A percentile compares a stretch with the other conserved stretches of the same genome.
Evolutionary conservation across 1,284 basidiomycete species (phyloP).

Genomic region (Pseudozyma sp.): DNA sequence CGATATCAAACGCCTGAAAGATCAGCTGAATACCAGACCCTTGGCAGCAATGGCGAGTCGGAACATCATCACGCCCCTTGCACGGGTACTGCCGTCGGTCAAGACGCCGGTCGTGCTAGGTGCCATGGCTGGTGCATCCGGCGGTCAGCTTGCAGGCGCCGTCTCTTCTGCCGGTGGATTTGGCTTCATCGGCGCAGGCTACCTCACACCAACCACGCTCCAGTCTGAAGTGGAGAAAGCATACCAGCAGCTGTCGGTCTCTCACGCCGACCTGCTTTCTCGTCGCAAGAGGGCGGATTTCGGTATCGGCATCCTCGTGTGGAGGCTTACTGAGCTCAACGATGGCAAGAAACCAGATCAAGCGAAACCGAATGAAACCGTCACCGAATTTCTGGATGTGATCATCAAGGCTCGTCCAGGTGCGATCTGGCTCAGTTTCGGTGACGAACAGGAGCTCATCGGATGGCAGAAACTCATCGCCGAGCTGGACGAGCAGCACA

Average conservation of each 20-base stretch:
- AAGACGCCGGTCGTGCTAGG: conserved; percentile 55
- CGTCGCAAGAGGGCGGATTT: conserved; percentile 38
- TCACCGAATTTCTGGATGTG: conserved; percentile 48
- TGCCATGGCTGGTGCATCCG: conserved; percentile 64
- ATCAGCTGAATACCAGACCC: too few relatives aligned
- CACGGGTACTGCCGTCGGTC: conserved; percentile 25
- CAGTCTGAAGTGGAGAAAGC: conserved; percentile 46
- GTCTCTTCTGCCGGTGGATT: conserved; percentile 62
- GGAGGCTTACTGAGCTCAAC: conserved; percentile 56
- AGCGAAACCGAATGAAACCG: conserved; percentile 7
- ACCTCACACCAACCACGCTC: conserved; percentile 41
- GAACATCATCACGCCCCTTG: conserved; percentile 35
- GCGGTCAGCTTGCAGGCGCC: conserved; percentile 57
- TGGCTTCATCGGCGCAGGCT: conserved; percentile 67
- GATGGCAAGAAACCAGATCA: conserved; percentile 28
- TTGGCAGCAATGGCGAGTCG: conserved; percentile 14
- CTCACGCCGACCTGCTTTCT: conserved; percentile 12
- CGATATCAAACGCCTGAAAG: neutral
- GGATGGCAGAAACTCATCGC: conserved; percentile 49
- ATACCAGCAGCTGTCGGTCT: conserved; percentile 20
- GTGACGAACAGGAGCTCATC: conserved; percentile 44
- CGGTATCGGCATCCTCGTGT: conserved; percentile 64
- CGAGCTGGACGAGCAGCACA: conserved; percentile 43
- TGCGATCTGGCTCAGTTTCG: conserved; percentile 65
- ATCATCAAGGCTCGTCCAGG: conserved; percentile 47